Evolutionary conservation across 192 early-diverging fungal species (phyloP), one percentile per base, ranked within the genome.

Genomic region (Coemansia sp.): DNA sequence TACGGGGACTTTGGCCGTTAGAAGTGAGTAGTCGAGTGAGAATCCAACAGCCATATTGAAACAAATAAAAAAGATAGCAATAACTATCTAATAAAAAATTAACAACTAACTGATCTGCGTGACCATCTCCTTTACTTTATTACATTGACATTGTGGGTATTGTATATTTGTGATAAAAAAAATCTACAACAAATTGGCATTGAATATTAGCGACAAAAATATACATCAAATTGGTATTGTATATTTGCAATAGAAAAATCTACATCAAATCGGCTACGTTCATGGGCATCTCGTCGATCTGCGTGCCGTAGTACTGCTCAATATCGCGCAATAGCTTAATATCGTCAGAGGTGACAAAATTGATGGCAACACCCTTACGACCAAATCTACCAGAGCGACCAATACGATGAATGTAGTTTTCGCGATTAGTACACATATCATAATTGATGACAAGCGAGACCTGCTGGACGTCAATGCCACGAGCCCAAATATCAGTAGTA

Each of bases 381-480:
- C 97, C 97, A 77, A 99, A 99, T 49, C 97, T 93, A 62, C 97
- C 97, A 18, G 92, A 94, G 71, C 97, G 92, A 88, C 97, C 97
- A 77, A 98, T 99, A 52, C 96, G 92, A 86, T 99, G 97, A 68
- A 99, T 97, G 74, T 99, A 99, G 76, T 94, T 92, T 88, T 98
- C 97, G 87, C 95, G 94, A 86, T 97, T 95, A 44, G 86, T 87
- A 18, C 96, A 94, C 67, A 98, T 89, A 81, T 99, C 97, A 75
- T 99, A 99, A 86, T 97, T 97, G 79, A 96, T 94, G 67, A 99
- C 97, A 65, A 98, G 85, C 43, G 97, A 99, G 7, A 99, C 96
- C 76, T 99, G 97, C 84, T 98, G 96, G 22, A 99, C 97, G 82
- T 99, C 97, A 61, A 99, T 99, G 79, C 97, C 97, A 68, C 97